Evolutionary conservation across 1,284 basidiomycete species (phyloP).

Genomic region (Rhodofomes roseus): DNA sequence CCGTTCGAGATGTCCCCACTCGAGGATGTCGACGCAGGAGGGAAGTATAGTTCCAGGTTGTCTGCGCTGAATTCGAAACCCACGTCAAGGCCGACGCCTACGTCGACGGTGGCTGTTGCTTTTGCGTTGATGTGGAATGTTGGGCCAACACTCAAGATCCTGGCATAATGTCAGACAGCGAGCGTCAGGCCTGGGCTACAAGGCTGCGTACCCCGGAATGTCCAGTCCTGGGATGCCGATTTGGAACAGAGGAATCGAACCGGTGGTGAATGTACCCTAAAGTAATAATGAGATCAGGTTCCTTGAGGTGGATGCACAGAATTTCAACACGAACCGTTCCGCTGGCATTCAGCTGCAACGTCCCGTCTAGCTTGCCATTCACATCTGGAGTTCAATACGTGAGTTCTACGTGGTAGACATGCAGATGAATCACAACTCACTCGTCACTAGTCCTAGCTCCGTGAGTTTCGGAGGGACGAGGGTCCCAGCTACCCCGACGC

Average conservation of each 20-base stretch:
- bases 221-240: constrained; percentile 37
- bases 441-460: constrained; percentile 30
- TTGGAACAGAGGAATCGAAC: constrained; percentile 31
- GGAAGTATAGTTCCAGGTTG: constrained; percentile 42
- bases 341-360: constrained; percentile 25
- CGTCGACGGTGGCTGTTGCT: constrained; percentile 27
- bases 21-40: constrained; percentile 23
- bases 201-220: constrained; percentile 33
- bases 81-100: constrained; percentile 35
- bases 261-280: constrained; percentile 34
- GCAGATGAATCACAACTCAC: constrained; percentile 11
- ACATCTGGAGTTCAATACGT: not conserved
- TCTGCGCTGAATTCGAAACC: constrained; percentile 30
- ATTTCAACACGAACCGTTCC: not conserved
- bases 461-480: constrained; percentile 37
- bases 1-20: constrained; percentile 17
- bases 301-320: not conserved
- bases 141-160: constrained; percentile 34
- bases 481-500: constrained; percentile 39
- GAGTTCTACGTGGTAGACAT: constrained; percentile 27
- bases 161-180: constrained; percentile 7
- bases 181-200: not conserved
- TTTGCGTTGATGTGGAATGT: constrained; percentile 29
- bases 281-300: not conserved
- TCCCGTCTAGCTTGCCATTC: constrained; percentile 18